phyloP scores from a whole-genome alignment of 768 basidiomycete genomes.

The Termitomyces sp. region DNA sequence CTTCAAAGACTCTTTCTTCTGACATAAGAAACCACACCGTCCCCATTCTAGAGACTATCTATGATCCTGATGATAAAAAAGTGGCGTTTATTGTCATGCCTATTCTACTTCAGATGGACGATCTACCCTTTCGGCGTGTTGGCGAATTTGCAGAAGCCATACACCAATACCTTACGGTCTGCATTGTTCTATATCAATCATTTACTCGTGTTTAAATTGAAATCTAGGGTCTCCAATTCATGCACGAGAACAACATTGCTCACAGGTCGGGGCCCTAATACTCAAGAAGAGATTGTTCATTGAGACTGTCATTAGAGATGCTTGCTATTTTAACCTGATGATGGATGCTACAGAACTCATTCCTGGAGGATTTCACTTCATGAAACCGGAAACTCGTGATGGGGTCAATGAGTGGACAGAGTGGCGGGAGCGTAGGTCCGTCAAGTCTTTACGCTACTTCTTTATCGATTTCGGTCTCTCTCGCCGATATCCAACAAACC shows the following conservation, averaged over 20 bases:
- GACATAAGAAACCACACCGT: slow-evolving; percentile 4
- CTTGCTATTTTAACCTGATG: slow-evolving; percentile 8
- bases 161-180: slow-evolving; percentile 3
- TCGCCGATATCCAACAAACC: slow-evolving; percentile 14
- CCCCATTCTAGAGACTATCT: background rate
- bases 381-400: slow-evolving; percentile 4
- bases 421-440: background rate
- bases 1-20: background rate
- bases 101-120: background rate
- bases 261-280: slow-evolving; percentile 10
- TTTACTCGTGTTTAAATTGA: background rate
- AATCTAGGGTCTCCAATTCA: slow-evolving; percentile 10
- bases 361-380: slow-evolving; percentile 19
- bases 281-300: background rate
- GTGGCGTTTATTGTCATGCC: slow-evolving; percentile 9
- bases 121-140: slow-evolving; percentile 6
- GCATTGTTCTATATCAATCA: background rate
- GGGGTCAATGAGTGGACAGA: slow-evolving; percentile 2
- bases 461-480: slow-evolving; percentile 10
- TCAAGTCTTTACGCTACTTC: background rate
- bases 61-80: background rate
- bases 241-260: slow-evolving; percentile 16
- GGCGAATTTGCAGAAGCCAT: slow-evolving; percentile 7
- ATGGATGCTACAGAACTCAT: slow-evolving; percentile 2
- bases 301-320: background rate